Percentiles rank a stretch among this genome's conserved stretches.
Conservation (phyloP, 352 stramenopile genomes). For the Phytopythium ostracodes region DNA sequence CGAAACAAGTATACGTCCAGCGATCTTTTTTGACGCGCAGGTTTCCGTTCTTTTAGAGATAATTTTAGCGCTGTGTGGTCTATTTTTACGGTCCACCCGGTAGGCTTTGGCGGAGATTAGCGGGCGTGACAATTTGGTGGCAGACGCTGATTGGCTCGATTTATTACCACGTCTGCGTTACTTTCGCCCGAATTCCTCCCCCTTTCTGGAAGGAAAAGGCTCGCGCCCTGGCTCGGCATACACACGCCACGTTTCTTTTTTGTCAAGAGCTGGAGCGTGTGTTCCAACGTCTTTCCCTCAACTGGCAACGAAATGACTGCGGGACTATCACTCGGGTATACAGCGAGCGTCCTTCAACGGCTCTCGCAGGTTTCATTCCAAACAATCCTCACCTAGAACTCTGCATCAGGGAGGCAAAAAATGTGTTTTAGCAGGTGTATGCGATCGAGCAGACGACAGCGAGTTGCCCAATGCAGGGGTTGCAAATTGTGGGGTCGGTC, state of each 20-base stretch:
- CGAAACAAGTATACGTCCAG: neutral
- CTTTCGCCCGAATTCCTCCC: neutral
- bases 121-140: slow-evolving; percentile 23
- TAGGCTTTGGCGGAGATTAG: neutral
- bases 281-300: neutral
- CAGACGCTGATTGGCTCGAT: slow-evolving; percentile 39
- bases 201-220: neutral
- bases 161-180: slow-evolving; percentile 9
- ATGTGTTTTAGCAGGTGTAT: neutral
- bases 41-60: neutral
- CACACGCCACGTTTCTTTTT: neutral
- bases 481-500: neutral
- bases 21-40: neutral
- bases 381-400: no score
- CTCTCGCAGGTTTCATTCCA: neutral
- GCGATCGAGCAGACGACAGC: slow-evolving; percentile 4
- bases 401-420: neutral
- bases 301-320: neutral
- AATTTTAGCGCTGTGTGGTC: neutral
- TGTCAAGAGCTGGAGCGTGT: no score
- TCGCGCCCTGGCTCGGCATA: no score
- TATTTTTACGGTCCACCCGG: slow-evolving; percentile 7
- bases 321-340: neutral
- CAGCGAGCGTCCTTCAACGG: neutral
- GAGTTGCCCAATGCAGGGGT: slow-evolving; percentile 1